Evolutionary conservation across 202 grass and related monocot species (phyloP), one percentile per base, ranked within the genome.

Genomic region (Brachypodium distachyon): DNA sequence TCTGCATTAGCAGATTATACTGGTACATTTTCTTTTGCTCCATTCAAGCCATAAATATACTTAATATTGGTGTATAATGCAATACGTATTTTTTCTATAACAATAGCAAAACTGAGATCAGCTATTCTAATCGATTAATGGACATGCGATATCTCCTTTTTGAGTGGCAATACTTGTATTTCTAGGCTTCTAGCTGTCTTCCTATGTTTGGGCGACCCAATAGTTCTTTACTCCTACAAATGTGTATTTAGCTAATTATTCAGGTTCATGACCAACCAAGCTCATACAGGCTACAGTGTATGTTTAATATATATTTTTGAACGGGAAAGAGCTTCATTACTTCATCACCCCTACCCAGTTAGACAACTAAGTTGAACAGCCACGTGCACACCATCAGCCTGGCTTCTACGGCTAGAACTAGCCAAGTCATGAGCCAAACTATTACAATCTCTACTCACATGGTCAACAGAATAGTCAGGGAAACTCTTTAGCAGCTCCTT

Each of bases 1-100:
- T 88, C 91, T 83, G 89, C 94, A 70, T 93, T 97, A 76, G 94
- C 87, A 23, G 94, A 97, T 72, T 94, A 89, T 79, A 94, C 93
- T 48, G 90, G 93, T 97, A 72, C 48, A 48, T 29, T 78, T 83
- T 61, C 18, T 42, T 74, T 58, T 61, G 50, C 40, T 73, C 39
- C 64, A 77, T 69, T 25, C n/a, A 76, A 82, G 8, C 49, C 16
- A 61, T 49, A 47, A 32, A 46, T 53, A 64, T 71, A 59, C 65
- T 63, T 55, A 75, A 23, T 74, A 19, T 74, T 67, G 33, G 38
- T 61, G 43, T n/a, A 21, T 68, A 83, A 70, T 70, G 22, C 7
- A 18, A 74, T 67, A 17, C 16, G 34, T 34, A 70, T 60, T 67
- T 74, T 29, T n/a, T 55, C 47, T 36, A 38, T 54, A 86, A 60